Conservation (phyloP, 129 eudicot genomes). For the Helianthus annuus region HanXRQr2.0-SUNRISE NC_035433.2:118979485-118979984, state of each 20-base stretch:
- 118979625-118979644: conserved; percentile 78
- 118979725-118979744: not conserved
- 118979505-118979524: not conserved
- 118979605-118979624: conserved; percentile 63
- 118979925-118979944: too few species aligned
- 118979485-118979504: not conserved
- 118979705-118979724: not conserved
- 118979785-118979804: not conserved
- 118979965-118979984: too few species aligned
- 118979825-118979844: not conserved
- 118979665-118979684: conserved; percentile 80
- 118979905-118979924: not conserved
- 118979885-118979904: not conserved
- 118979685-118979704: conserved; percentile 39
- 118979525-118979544: not conserved
- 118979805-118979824: not conserved
- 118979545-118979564: not conserved
- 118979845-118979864: too few species aligned
- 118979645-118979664: conserved; percentile 61
- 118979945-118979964: too few species aligned
- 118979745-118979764: not conserved
- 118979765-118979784: not conserved
- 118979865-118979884: too few species aligned
- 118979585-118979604: conserved; percentile 37
- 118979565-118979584: not conserved